These are phyloP conservation scores for Neurospora sp. DNA, from an alignment of 495 filamentous ascomycete genomes.

Conservation along the genomic window DNA sequence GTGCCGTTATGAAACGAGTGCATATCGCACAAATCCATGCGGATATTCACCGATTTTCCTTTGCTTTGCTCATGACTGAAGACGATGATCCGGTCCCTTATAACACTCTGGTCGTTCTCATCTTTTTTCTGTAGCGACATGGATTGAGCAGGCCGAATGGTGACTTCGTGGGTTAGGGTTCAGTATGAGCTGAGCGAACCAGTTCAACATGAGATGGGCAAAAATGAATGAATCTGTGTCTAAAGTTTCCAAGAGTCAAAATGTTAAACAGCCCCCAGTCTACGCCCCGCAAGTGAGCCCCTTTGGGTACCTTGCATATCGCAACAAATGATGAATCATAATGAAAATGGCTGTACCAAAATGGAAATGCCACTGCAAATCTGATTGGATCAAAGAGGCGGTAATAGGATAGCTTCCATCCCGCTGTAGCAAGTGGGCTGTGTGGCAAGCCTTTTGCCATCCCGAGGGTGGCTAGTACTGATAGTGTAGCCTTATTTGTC, in stretches of 20 bases:
- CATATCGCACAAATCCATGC: background rate
- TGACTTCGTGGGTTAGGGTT: background rate
- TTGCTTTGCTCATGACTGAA: background rate
- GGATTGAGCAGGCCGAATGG: background rate
- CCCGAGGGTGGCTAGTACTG: background rate
- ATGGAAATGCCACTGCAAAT: background rate
- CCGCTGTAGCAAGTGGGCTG: background rate
- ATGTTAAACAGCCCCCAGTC: background rate
- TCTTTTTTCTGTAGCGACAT: background rate
- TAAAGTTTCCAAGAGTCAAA: background rate
- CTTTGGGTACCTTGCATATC: background rate
- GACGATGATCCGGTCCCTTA: background rate
- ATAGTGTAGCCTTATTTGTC: background rate
- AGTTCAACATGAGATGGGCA: background rate
- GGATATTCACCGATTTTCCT: background rate
- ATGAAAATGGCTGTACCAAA: background rate
- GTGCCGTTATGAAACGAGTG: background rate
- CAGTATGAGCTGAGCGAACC: background rate
- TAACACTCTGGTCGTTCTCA: background rate
- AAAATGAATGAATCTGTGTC: background rate
- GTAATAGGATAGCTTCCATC: background rate
- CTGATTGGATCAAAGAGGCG: background rate
- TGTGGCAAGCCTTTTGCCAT: background rate
- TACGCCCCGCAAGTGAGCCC: background rate
- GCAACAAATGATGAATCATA: background rate